A percentile compares a stretch with the other conserved stretches of the same genome.
These are phyloP conservation scores for Porphyrellus cyaneotinctus DNA, from an alignment of 768 basidiomycete species.

Conservation along the genomic window DNA sequence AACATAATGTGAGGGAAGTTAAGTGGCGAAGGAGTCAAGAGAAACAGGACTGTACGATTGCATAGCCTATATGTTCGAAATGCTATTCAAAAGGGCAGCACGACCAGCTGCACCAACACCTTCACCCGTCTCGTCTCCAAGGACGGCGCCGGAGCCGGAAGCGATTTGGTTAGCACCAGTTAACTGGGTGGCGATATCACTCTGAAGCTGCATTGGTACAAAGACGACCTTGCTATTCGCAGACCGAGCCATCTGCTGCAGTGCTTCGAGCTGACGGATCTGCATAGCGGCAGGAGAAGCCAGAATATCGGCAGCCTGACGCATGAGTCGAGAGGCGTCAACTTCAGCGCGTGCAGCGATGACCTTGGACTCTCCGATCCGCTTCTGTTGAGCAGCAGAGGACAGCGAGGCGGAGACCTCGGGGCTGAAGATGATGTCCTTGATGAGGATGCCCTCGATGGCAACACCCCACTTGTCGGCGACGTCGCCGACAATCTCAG, in stretches of 20 bases:
- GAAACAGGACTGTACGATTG: not conserved
- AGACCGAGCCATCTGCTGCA: constrained; percentile 92
- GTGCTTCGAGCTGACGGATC: constrained; percentile 92
- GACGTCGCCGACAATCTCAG: constrained; percentile 89
- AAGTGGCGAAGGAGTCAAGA: not conserved
- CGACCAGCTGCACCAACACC: constrained; percentile 24
- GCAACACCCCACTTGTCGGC: constrained; percentile 96
- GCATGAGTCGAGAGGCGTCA: constrained; percentile 91
- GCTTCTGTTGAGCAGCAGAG: constrained; percentile 94
- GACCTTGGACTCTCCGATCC: constrained; percentile 94
- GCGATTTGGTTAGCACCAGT: constrained; percentile 16
- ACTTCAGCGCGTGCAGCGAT: constrained; percentile 96
- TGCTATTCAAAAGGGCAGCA: constrained; percentile 23
- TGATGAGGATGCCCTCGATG: constrained; percentile 94
- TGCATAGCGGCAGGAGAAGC: constrained; percentile 97
- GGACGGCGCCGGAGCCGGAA: constrained; percentile 18
- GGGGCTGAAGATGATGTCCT: constrained; percentile 88
- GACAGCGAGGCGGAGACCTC: constrained; percentile 91
- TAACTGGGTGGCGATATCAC: constrained; percentile 57
- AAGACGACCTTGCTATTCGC: constrained; percentile 91
- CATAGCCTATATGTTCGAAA: constrained; percentile 21
- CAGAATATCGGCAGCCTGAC: constrained; percentile 93
- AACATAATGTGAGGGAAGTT: not conserved
- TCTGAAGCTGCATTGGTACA: constrained; percentile 88
- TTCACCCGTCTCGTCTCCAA: constrained; percentile 25